Evolutionary conservation across 305 asterid species (phyloP).

Genomic region (Coffea humblotiana): DNA sequence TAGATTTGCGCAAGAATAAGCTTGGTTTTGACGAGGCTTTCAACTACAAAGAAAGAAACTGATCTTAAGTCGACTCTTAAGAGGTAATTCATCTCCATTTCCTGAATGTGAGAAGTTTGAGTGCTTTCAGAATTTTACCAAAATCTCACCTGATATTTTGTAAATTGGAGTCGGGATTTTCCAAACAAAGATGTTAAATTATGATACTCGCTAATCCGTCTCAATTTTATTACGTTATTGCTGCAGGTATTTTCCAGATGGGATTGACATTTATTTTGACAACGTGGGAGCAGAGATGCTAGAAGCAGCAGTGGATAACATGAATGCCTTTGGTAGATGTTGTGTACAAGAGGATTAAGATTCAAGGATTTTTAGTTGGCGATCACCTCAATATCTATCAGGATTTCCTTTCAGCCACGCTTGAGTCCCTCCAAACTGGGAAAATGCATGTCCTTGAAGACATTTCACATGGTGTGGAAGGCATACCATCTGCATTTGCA

Average conservation of each 20-base stretch:
- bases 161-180: too few species aligned
- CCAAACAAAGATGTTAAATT: constrained; percentile 1
- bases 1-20: constrained; percentile 51
- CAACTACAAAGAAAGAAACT: constrained; percentile 73
- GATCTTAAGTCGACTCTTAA: constrained; percentile 56
- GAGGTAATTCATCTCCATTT: constrained; percentile 27
- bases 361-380: constrained; percentile 59
- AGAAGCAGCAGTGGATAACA: constrained; percentile 66
- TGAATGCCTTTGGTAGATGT: constrained; percentile 60
- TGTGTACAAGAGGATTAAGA: constrained; percentile 57
- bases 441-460: constrained; percentile 54
- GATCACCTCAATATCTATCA: constrained; percentile 43
- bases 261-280: constrained; percentile 70
- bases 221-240: too few species aligned
- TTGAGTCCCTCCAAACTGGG: constrained; percentile 39
- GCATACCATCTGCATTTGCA: constrained; percentile 53
- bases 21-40: constrained; percentile 87
- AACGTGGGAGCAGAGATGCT: constrained; percentile 35
- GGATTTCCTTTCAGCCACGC: constrained; percentile 47
- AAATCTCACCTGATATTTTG: neutral
- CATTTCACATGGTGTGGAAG: constrained; percentile 52
- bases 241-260: constrained; percentile 60
- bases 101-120: constrained; percentile 11
- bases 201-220: neutral
- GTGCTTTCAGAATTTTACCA: constrained; percentile 27